These are phyloP conservation scores for Moelleriella libera DNA, from an alignment of 2,329 filamentous ascomycete genomes.

Conservation along the genomic window DNA sequence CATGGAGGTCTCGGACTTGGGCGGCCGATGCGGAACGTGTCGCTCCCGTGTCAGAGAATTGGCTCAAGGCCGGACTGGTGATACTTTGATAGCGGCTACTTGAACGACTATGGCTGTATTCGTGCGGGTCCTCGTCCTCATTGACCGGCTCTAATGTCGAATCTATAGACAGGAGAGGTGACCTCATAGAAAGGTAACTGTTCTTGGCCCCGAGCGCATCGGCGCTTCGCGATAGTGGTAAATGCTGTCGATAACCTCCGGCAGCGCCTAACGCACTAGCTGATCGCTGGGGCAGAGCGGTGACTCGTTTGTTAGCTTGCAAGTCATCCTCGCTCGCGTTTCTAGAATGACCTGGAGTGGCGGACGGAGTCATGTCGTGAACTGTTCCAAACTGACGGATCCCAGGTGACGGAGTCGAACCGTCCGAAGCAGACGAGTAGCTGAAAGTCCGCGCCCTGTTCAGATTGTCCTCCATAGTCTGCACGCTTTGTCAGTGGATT, in stretches of 20 bases:
- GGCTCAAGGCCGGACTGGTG: slow-evolving; percentile 30
- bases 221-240: slow-evolving; percentile 27
- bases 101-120: slow-evolving; percentile 13
- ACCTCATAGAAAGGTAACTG: slow-evolving; percentile 14
- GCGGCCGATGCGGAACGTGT: slow-evolving; percentile 58
- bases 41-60: slow-evolving; percentile 30
- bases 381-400: slow-evolving; percentile 13
- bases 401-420: slow-evolving; percentile 36
- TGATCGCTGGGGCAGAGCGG: slow-evolving; percentile 36
- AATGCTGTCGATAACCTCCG: slow-evolving; percentile 40
- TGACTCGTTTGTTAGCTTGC: slow-evolving; percentile 12
- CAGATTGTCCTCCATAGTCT: slow-evolving; percentile 92
- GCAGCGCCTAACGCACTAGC: slow-evolving; percentile 49
- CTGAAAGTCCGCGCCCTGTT: slow-evolving; percentile 59
- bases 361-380: slow-evolving; percentile 7
- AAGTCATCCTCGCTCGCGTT: slow-evolving; percentile 18
- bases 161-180: slow-evolving; percentile 25
- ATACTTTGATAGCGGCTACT: slow-evolving; percentile 20
- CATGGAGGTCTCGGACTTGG: slow-evolving; percentile 59
- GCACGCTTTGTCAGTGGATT: neutral
- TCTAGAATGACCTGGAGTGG: slow-evolving; percentile 11
- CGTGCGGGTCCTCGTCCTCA: slow-evolving; percentile 27
- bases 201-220: slow-evolving; percentile 22
- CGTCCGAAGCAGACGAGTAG: slow-evolving; percentile 26
- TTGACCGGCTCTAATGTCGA: slow-evolving; percentile 34